Percentiles rank a stretch among this genome's conserved stretches.
Evolutionary conservation across 2,329 filamentous ascomycete genomes (phyloP).

Genomic region (Coleophoma cylindrospora): DNA sequence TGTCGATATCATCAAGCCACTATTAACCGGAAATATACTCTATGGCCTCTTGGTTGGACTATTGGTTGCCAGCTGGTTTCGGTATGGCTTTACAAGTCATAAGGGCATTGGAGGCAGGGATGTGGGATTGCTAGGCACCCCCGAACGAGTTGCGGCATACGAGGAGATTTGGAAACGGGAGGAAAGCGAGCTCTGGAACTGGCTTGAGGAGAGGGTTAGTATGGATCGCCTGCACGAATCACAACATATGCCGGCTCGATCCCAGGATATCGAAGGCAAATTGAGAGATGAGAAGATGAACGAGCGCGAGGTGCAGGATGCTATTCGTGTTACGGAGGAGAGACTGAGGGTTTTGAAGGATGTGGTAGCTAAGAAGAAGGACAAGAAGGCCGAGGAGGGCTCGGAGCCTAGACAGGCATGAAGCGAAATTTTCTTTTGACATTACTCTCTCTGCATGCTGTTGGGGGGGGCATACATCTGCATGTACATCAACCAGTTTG

Average conservation of each 20-base stretch:
- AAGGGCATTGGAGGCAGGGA: slow-evolving; percentile 29
- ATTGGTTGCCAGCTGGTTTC: slow-evolving; percentile 70
- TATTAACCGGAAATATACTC: slow-evolving; percentile 73
- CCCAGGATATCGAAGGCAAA: slow-evolving; percentile 16
- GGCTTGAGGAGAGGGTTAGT: slow-evolving; percentile 25
- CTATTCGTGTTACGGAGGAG: slow-evolving; percentile 69
- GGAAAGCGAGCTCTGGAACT: slow-evolving; percentile 29
- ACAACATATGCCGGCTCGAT: slow-evolving; percentile 20
- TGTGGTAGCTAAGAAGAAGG: slow-evolving; percentile 50
- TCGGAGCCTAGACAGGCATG: too few species aligned
- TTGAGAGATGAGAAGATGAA: slow-evolving; percentile 22
- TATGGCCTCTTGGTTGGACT: slow-evolving; percentile 71
- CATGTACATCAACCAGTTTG: not conserved
- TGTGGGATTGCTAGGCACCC: slow-evolving; percentile 32
- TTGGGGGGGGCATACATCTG: not conserved
- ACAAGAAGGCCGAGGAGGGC: not conserved
- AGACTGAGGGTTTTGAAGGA: slow-evolving; percentile 72
- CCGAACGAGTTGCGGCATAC: slow-evolving; percentile 75
- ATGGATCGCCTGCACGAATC: slow-evolving; percentile 72
- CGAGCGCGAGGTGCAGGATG: slow-evolving; percentile 23
- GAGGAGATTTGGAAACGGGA: slow-evolving; percentile 68
- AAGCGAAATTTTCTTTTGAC: too few species aligned
- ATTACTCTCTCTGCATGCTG: not conserved
- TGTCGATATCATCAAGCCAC: slow-evolving; percentile 60
- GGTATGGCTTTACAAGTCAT: slow-evolving; percentile 42